Percentiles rank a stretch among this genome's conserved stretches.
Conservation (phyloP, 345 rosid species). For the Aethionema arabicum region DNA sequence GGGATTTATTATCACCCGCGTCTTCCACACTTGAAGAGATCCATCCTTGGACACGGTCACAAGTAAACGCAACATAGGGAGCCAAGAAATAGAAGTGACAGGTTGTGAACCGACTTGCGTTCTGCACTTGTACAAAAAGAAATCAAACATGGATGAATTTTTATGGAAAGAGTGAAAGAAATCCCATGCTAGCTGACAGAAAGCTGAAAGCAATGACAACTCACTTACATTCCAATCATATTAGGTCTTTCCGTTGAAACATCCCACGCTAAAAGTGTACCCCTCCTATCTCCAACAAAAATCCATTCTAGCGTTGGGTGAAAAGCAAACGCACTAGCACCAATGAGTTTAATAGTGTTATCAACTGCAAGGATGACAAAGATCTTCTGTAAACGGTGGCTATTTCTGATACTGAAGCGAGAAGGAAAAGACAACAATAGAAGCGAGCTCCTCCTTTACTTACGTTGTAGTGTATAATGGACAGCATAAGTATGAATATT, state of each 20-base stretch:
- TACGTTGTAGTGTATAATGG: slow-evolving; percentile 84
- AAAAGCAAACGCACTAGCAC: slow-evolving; percentile 94
- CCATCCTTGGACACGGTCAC: slow-evolving; percentile 92
- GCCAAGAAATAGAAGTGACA: slow-evolving; percentile 86
- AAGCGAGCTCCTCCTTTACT: slow-evolving; percentile 36
- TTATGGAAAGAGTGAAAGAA: neutral
- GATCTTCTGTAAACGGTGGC: slow-evolving; percentile 4
- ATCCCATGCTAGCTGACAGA: neutral
- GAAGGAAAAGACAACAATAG: slow-evolving; percentile 10
- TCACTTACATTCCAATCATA: slow-evolving; percentile 93
- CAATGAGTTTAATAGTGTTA: slow-evolving; percentile 87
- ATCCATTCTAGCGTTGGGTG: slow-evolving; percentile 96
- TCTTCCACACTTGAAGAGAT: slow-evolving; percentile 91
- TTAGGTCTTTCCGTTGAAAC: slow-evolving; percentile 94
- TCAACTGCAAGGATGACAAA: slow-evolving; percentile 61
- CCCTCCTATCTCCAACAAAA: slow-evolving; percentile 97
- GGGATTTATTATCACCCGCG: slow-evolving; percentile 71
- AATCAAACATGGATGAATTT: slow-evolving; percentile 6
- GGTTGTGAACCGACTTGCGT: slow-evolving; percentile 95
- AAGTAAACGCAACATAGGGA: slow-evolving; percentile 73
- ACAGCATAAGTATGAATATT: slow-evolving; percentile 93
- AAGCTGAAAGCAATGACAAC: neutral
- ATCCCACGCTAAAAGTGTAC: slow-evolving; percentile 98
- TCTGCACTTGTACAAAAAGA: slow-evolving; percentile 42
- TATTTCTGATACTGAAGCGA: slow-evolving; percentile 14